phyloP scores from a whole-genome alignment of 2,329 filamentous ascomycete genomes.

The Xylariaceae sp. region DNA sequence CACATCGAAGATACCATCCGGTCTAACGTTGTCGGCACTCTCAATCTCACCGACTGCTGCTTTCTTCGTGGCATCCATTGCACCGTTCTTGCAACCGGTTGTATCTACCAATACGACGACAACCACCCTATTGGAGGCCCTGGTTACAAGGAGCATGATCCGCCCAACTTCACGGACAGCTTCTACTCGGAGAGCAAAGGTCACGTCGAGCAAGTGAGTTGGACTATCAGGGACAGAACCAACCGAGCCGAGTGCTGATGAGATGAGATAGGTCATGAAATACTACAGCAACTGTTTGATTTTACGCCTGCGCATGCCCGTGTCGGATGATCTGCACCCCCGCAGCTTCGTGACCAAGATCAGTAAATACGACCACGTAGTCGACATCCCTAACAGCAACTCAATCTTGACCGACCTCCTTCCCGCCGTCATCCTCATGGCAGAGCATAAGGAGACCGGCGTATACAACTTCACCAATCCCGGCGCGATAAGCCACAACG shows the following conservation, averaged over 20 bases:
- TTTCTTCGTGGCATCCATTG: conserved; percentile 57
- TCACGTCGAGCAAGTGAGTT: conserved; percentile 59
- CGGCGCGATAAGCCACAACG: conserved; percentile 68
- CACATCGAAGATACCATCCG: conserved; percentile 66
- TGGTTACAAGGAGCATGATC: conserved; percentile 61
- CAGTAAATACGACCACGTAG: conserved; percentile 60
- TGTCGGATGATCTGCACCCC: conserved; percentile 63
- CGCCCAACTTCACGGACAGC: conserved; percentile 63
- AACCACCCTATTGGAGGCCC: conserved; percentile 57
- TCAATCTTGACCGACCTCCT: conserved; percentile 64
- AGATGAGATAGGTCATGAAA: conserved; percentile 53
- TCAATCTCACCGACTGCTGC: conserved; percentile 63
- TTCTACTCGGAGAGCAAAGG: conserved; percentile 69
- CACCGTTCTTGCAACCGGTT: conserved; percentile 66
- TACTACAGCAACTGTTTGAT: conserved; percentile 60
- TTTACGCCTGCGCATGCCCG: conserved; percentile 67
- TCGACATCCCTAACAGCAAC: conserved; percentile 68
- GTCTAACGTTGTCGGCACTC: conserved; percentile 64
- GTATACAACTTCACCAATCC: conserved; percentile 72
- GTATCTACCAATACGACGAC: conserved; percentile 64
- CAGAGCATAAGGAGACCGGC: conserved; percentile 60
- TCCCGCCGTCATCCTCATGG: conserved; percentile 57
- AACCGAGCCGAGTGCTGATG: conserved; percentile 3
- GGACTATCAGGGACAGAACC: too few species aligned
- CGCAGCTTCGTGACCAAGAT: conserved; percentile 72